Base-by-base conservation (phyloP, 176 grass and related monocot genomes). In the Triticum dicoccoides region DNA sequence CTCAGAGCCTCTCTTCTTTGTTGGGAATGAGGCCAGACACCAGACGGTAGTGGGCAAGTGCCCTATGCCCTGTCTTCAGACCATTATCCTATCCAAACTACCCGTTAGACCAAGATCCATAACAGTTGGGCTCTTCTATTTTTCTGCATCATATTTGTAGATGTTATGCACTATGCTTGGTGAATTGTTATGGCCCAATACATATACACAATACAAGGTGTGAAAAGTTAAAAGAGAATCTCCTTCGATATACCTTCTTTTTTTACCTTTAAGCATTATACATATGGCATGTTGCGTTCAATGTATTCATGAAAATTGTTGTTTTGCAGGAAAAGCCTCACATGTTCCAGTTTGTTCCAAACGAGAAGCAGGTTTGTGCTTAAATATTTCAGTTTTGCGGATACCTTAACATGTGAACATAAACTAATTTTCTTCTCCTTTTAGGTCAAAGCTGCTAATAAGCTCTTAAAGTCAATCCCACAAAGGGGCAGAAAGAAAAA, bases 331-430 rank as follows among this genome's bases (percentile, higher is more conserved):
- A 96, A 92, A 96, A 96, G 54, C 93, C 96, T 80, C 89, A 98
- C 52, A 86, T 96, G 96, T 98, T 98, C 84, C 93, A 96, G 81
- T 98, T 98, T 74, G 87, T 98, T 91, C 82, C 96, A 79, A 94
- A 92, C 83, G 91, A 94, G 68, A 98, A 94, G 84, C 93, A 98
- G 96, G 93, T 98, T 78, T 30, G 68, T 23, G 69, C 51, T 56
- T 72, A 73, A 82, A 74, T 78, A 66, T 44, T 62, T 81, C 13
- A 80, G 51, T 65, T 87, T 91, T 74, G 58, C 74, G 11, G 52
- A 83, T 61, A 71, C 61, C 68, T 45, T 78, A 41, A 80, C 11
- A 49, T 80, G 47, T 32, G n/a, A 73, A 74, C 65, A 25, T 25
- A 56, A 76, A 77, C 75, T 63, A 73, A 78, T 69, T 25, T 33